A percentile compares a stretch with the other conserved stretches of the same genome.
These are phyloP conservation scores for Talaromyces nanjingensis DNA, from an alignment of 495 filamentous ascomycete species.

Conservation along the genomic window DNA sequence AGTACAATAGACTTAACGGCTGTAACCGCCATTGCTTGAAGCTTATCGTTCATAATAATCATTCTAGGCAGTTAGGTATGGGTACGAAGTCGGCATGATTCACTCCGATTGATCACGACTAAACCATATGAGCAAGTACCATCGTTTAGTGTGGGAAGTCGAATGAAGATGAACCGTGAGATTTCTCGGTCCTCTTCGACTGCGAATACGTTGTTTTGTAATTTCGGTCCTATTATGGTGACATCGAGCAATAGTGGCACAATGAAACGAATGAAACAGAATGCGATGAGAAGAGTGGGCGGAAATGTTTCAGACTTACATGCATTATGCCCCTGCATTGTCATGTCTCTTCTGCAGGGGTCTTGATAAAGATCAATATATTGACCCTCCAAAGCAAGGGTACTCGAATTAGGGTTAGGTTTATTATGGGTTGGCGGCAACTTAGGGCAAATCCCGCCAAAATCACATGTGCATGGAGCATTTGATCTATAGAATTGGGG, in stretches of 20 bases:
- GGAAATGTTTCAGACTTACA: background rate
- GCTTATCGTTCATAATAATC: background rate
- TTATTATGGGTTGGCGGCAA: background rate
- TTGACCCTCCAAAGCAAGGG: background rate
- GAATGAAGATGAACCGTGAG: background rate
- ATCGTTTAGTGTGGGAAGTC: background rate
- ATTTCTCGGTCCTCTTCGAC: background rate
- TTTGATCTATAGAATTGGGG: background rate
- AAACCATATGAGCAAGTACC: background rate
- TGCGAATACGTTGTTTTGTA: background rate
- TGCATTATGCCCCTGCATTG: background rate
- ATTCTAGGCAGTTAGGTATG: background rate
- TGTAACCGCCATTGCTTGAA: background rate
- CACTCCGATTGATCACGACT: background rate
- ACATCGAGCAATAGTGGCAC: background rate
- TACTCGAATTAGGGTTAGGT: background rate
- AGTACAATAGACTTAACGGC: background rate
- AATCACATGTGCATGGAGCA: background rate
- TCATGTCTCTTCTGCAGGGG: background rate
- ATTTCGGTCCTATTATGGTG: background rate
- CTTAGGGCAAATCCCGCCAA: background rate
- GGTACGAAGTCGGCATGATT: background rate
- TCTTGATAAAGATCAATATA: background rate
- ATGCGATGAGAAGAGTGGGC: background rate
- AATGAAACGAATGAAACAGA: background rate